These are phyloP conservation scores for Rubia balearica DNA, from an alignment of 305 asterid species.

Conservation along the genomic window DNA sequence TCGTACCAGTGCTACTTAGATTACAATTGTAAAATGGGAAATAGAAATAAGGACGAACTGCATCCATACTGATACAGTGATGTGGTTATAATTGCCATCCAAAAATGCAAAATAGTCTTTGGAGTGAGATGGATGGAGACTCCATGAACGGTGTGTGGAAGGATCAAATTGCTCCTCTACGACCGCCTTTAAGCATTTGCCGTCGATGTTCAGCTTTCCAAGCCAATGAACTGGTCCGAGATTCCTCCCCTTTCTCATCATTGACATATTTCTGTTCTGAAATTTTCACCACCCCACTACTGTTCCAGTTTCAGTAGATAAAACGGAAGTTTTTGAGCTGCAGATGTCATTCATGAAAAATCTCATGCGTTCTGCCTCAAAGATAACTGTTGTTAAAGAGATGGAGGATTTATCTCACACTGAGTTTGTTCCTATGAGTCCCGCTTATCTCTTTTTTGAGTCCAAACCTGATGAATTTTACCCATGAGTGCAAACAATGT, in stretches of 20 bases:
- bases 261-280: no score
- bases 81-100: no score
- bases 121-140: no score
- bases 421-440: neutral
- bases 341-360: neutral
- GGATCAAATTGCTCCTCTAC: no score
- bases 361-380: neutral
- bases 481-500: neutral
- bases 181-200: no score
- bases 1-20: no score
- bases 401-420: neutral
- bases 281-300: no score
- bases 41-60: neutral
- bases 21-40: neutral
- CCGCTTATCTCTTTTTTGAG: neutral
- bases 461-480: no score
- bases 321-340: neutral
- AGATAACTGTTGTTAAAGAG: neutral
- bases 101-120: no score
- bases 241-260: neutral
- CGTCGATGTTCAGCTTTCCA: neutral
- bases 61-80: no score
- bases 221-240: neutral
- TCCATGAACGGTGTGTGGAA: no score
- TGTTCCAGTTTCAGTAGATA: neutral